Conservation (phyloP, 2,329 filamentous ascomycete genomes). For the Apiospora aurea region DNA sequence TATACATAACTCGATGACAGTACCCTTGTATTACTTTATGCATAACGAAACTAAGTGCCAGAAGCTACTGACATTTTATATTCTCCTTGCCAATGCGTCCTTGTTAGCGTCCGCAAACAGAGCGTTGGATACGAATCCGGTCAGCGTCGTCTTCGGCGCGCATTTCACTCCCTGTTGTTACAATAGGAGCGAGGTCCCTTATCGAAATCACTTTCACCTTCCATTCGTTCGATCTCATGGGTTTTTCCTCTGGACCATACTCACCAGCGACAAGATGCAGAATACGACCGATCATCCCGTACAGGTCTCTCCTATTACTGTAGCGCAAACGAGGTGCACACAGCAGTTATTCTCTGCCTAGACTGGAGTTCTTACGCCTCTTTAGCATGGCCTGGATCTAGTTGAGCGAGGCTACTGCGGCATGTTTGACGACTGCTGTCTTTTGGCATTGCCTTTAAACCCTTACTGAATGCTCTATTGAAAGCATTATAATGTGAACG, state of each 20-base stretch:
- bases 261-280: not conserved
- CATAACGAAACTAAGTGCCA: too few relatives aligned
- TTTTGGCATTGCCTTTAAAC: not conserved
- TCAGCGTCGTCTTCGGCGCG: not conserved
- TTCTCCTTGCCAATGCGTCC: too few relatives aligned
- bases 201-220: not conserved
- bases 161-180: not conserved
- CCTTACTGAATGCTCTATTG: not conserved
- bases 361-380: not conserved
- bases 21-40: too few relatives aligned
- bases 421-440: not conserved
- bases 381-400: too few relatives aligned
- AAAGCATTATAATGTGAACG: not conserved
- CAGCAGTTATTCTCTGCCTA: not conserved
- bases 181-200: not conserved
- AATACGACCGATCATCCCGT: not conserved
- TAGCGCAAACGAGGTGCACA: slow-evolving; percentile 3
- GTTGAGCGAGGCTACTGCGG: not conserved
- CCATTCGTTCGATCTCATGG: not conserved
- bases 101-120: too few relatives aligned
- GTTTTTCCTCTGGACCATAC: not conserved
- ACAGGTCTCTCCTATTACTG: not conserved
- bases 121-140: not conserved
- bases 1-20: too few relatives aligned
- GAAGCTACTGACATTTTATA: too few relatives aligned